These are phyloP conservation scores for Edaphochlamys debaryana DNA, from an alignment of 139 green algal genomes.

Conservation along the genomic window DNA sequence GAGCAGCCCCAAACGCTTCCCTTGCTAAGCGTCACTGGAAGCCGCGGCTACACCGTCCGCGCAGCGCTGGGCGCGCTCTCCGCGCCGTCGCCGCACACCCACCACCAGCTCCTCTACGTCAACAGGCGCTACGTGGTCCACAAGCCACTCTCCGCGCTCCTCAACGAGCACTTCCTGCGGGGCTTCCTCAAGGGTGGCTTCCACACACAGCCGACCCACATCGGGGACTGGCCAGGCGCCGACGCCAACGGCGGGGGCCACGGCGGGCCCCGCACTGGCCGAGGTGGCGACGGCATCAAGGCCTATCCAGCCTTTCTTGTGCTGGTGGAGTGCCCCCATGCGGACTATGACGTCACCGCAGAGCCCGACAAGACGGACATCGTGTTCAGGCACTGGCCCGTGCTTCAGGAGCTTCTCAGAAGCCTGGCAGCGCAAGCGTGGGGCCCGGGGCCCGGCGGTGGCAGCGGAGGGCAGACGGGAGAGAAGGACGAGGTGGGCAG, in stretches of 20 bases:
- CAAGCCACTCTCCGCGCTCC: conserved; percentile 6
- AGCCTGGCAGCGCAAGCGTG: background rate
- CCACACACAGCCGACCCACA: background rate
- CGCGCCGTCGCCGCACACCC: background rate
- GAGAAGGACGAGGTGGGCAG: background rate
- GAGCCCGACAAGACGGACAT: conserved; percentile 30
- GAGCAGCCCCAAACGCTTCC: background rate
- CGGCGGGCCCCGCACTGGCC: too few species aligned
- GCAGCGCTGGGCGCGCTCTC: background rate
- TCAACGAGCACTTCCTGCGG: conserved; percentile 21
- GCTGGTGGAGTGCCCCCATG: background rate
- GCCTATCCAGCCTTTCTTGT: conserved; percentile 25
- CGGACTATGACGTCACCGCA: conserved; percentile 11
- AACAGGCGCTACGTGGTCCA: conserved; percentile 16
- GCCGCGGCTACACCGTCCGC: background rate
- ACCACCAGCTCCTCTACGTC: conserved; percentile 37
- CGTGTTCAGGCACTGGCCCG: background rate
- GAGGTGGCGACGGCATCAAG: background rate
- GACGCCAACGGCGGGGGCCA: too few species aligned
- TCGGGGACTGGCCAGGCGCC: too few species aligned
- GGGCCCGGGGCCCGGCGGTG: background rate
- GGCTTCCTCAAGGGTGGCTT: background rate
- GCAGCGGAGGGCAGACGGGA: background rate
- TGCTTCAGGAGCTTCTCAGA: background rate
- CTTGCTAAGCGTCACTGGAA: background rate